Conservation (phyloP, 2,329 filamentous ascomycete genomes). For the Aspergillus flavus region DNA sequence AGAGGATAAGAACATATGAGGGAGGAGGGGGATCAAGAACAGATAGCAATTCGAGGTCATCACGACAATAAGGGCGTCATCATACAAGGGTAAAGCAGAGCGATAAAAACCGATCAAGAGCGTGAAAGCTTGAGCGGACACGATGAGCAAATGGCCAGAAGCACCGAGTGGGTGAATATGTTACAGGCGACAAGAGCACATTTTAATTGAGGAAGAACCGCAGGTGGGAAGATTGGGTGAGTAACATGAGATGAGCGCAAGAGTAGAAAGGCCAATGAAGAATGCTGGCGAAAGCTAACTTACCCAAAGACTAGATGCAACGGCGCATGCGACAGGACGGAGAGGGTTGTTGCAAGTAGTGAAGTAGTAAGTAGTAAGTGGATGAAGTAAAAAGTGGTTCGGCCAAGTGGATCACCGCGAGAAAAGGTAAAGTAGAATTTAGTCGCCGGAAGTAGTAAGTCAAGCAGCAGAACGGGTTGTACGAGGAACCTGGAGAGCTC, state of each 20-base stretch:
- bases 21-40: not conserved
- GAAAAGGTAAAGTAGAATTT: conserved; percentile 12
- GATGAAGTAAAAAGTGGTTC: conserved; percentile 13
- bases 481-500: not conserved
- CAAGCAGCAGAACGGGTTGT: not conserved
- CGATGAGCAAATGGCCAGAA: not conserved
- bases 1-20: not conserved
- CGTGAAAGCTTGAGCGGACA: not conserved
- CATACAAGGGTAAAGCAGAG: not conserved
- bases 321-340: conserved; percentile 3
- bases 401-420: conserved; percentile 3
- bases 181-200: not conserved
- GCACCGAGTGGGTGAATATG: not conserved
- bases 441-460: conserved; percentile 21
- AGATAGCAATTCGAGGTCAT: not conserved
- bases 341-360: not conserved
- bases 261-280: conserved; percentile 1
- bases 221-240: not conserved
- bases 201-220: not conserved
- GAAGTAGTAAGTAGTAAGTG: conserved; percentile 21
- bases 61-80: not conserved
- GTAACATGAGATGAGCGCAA: conserved; percentile 2
- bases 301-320: not conserved
- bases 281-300: not conserved
- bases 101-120: not conserved